Conservation (phyloP, 2,329 filamentous ascomycete species). For the Dactylellina parvicollis region DNA sequence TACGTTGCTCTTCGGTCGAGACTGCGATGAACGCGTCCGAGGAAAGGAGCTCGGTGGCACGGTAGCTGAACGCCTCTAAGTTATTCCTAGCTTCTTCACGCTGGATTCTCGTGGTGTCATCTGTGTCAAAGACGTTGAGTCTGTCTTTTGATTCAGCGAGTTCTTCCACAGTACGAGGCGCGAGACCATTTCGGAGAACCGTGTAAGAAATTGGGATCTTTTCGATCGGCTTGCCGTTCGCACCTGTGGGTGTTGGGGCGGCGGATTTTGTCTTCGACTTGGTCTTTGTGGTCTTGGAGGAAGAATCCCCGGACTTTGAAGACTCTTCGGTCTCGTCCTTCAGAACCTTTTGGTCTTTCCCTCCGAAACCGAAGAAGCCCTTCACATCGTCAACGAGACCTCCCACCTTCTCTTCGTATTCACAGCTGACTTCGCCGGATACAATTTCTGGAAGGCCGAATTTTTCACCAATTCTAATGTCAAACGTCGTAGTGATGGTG, state of each 20-base stretch:
- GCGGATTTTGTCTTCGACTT: constrained; percentile 59
- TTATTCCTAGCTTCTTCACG: constrained; percentile 90
- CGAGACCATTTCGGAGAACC: constrained; percentile 66
- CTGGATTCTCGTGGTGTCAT: constrained; percentile 78
- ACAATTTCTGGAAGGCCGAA: constrained; percentile 83
- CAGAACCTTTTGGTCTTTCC: constrained; percentile 69
- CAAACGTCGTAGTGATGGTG: constrained; percentile 82
- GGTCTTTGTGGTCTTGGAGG: constrained; percentile 64
- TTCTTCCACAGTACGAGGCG: constrained; percentile 66
- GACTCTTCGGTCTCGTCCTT: constrained; percentile 66
- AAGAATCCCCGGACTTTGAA: constrained; percentile 62
- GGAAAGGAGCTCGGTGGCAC: constrained; percentile 81
- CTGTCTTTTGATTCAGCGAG: constrained; percentile 70
- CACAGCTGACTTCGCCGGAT: constrained; percentile 83
- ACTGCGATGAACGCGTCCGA: constrained; percentile 77
- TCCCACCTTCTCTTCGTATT: constrained; percentile 79
- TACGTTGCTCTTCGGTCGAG: constrained; percentile 75
- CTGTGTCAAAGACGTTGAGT: constrained; percentile 83
- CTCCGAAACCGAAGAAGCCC: constrained; percentile 90
- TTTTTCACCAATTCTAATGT: constrained; percentile 74
- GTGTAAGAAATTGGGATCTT: constrained; percentile 68
- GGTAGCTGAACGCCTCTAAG: constrained; percentile 93
- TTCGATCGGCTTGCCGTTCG: constrained; percentile 68
- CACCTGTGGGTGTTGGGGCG: constrained; percentile 58
- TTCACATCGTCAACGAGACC: constrained; percentile 83